Evolutionary conservation across 352 stramenopile genomes (phyloP), one percentile per base, ranked within the genome.

Genomic region (Phytopythium sindhum): DNA sequence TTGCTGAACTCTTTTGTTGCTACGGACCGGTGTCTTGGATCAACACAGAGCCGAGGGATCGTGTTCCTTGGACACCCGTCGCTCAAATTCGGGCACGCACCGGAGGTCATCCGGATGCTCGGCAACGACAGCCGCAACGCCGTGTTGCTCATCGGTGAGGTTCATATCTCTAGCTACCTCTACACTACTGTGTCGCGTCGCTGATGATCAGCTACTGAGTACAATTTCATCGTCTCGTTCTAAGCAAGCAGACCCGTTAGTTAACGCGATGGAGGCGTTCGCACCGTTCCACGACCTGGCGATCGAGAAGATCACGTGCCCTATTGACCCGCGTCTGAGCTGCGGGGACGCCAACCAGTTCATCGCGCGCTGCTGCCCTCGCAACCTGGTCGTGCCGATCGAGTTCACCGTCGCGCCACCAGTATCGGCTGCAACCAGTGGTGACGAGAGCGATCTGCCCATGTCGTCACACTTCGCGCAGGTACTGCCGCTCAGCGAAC

Each of bases 271-370:
- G 0, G 61, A 81, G 33, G 77, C 85, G 9, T 77, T 96, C 54
- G 67, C 65, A 15, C 69, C 78, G 26, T 93, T 89, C 23, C 78
- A 81, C 51, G 68, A 74, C 14, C 70, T 88, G 12, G 63, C 78
- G 39, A 84, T 96, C 39, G 85, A 96, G 56, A 90, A 92, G 48
- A 88, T 93, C 69, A 63, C 70, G 33, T 91, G 82, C 26, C 80
- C 82, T 14, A 92, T 96, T 35, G 87, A 96, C 39, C 77, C 84
- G 21, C 76, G 85, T 9, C 69, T 96, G 60, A 91, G 80, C 60
- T 96, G 88, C 60, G 87, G 87, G 1, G 86, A 96, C 54, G 88
- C 81, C 28, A 96, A 96, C 63, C 87, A 93, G 65, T 86, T 96
- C 33, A 89, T 96, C 45, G 79, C 86, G 2, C 82, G 87, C 5